These are phyloP conservation scores for Sporothrix schenckii DNA, from an alignment of 2,329 filamentous ascomycete genomes.

Conservation along the genomic window DNA sequence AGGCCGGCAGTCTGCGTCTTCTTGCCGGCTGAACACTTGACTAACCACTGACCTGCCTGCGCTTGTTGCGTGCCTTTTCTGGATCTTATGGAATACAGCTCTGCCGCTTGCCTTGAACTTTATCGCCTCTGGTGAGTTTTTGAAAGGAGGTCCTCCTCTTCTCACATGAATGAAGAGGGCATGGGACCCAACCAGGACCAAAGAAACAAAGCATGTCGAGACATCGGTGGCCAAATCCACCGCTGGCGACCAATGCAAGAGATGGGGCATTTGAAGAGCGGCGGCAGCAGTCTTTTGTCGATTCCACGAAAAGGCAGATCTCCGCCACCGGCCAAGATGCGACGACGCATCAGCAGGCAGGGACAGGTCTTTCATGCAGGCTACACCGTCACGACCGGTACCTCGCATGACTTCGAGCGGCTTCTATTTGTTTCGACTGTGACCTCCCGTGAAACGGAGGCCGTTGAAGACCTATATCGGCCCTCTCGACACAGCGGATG, in stretches of 20 bases:
- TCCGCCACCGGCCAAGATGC: background rate
- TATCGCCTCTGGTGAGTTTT: slow-evolving; percentile 84
- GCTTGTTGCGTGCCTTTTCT: slow-evolving; percentile 15
- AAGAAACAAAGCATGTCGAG: background rate
- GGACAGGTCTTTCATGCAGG: slow-evolving; percentile 21
- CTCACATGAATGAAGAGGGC: slow-evolving; percentile 37
- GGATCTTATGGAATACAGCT: slow-evolving; percentile 52
- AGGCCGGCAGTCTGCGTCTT: background rate
- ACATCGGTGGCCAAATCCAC: slow-evolving; percentile 19
- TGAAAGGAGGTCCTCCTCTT: slow-evolving; percentile 38
- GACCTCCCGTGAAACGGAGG: slow-evolving; percentile 27
- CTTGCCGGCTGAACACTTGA: slow-evolving; percentile 7
- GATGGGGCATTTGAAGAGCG: slow-evolving; percentile 27
- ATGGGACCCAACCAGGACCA: background rate
- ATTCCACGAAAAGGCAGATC: background rate
- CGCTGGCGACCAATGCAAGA: slow-evolving; percentile 18
- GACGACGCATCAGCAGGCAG: slow-evolving; percentile 18
- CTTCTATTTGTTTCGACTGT: background rate
- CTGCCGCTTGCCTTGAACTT: slow-evolving; percentile 84
- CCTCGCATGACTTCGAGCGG: slow-evolving; percentile 11
- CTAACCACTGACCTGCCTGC: slow-evolving; percentile 29
- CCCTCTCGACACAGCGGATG: background rate
- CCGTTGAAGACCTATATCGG: background rate
- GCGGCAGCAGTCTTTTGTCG: slow-evolving; percentile 13
- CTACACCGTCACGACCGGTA: background rate